Conservation (phyloP, 2,329 filamentous ascomycete species). For the Pseudogymnoascus sp. region DNA sequence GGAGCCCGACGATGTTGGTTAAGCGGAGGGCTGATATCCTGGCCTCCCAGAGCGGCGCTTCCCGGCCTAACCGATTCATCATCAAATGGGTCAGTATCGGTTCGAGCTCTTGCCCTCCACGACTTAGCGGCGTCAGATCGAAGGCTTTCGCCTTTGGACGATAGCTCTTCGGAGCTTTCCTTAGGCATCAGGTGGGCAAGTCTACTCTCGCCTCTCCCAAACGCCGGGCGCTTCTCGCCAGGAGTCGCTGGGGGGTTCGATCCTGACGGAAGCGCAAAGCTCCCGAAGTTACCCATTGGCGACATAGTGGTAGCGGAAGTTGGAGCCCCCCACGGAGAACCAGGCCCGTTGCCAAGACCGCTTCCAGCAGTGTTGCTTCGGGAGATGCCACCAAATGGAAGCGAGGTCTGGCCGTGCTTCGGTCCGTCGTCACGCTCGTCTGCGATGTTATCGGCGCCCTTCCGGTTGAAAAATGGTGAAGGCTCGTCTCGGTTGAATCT, state of each 20-base stretch:
- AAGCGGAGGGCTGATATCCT: constrained; percentile 53
- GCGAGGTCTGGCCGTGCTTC: constrained; percentile 22
- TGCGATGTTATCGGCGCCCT: constrained; percentile 39
- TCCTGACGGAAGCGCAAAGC: constrained; percentile 60
- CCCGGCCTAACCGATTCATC: constrained; percentile 58
- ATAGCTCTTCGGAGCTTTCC: constrained; percentile 59
- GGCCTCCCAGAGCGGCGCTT: constrained; percentile 66
- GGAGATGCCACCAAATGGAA: constrained; percentile 39
- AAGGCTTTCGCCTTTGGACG: constrained; percentile 29
- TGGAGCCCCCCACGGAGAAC: constrained; percentile 39
- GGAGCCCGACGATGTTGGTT: constrained; percentile 34
- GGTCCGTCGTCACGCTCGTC: constrained; percentile 32
- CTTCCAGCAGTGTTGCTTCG: constrained; percentile 48
- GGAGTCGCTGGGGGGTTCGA: constrained; percentile 45
- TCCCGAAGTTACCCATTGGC: constrained; percentile 80
- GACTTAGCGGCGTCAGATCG: constrained; percentile 38
- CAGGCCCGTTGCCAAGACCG: constrained; percentile 33
- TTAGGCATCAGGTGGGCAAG: constrained; percentile 80
- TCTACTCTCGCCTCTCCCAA: constrained; percentile 69
- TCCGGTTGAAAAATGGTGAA: constrained; percentile 50
- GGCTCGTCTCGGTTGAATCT: constrained; percentile 56
- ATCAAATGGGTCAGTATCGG: constrained; percentile 66
- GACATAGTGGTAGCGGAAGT: constrained; percentile 53
- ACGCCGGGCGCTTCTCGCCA: constrained; percentile 62
- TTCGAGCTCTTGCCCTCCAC: constrained; percentile 54